Evolutionary conservation across 2,329 filamentous ascomycete genomes (phyloP), one percentile per base, ranked within the genome.

Genomic region (Pseudocercospora ulei): DNA sequence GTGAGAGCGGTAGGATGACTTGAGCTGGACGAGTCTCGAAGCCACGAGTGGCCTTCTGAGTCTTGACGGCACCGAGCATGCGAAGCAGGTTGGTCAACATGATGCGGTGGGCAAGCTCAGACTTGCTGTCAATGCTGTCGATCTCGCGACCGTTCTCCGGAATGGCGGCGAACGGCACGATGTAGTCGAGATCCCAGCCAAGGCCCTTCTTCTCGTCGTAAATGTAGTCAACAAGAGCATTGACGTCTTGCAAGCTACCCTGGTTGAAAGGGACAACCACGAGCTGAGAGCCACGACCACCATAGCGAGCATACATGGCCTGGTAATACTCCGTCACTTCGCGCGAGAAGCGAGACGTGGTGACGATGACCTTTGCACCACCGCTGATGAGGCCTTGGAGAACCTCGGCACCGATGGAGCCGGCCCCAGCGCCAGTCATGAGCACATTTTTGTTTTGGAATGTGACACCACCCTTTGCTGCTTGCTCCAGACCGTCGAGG

Each of bases 291-390:
- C 90, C 90, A 50, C 85, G 82, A 45, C 85, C 84, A 56, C 90
- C 90, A 56, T 82, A 94, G 45, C 87, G 82, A 47, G 87, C 82
- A 64, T 98, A 98, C 82, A 98, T 96, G 41, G 85, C 79, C 66
- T 98, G 90, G 67, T 98, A 98, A 69, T 96, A 98, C 68, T 98
- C 90, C 4, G 90, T 98, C 41, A 98, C 90, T 63, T 95, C 82
- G 29, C 86, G 83, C 9, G 90, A 98, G 71, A 90, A 98, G 53
- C 90, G 80, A 58, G 84, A 94, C 11, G 90, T 98, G 8, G 90
- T 98, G 43, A 98, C 92, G 36, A 96, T 71, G 25, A 98, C 92
- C 70, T 90, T 92, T 51, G 90, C 90, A 60, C 90, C 90, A 66
- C 92, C 90, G 58, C 85, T 93, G 63, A 98, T 86, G 48, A 98